Percentiles rank a stretch among this genome's conserved stretches.
These are phyloP conservation scores for Magnolia officinalis DNA, from an alignment of 164 flowering plant genomes.

Conservation along the genomic window DNA sequence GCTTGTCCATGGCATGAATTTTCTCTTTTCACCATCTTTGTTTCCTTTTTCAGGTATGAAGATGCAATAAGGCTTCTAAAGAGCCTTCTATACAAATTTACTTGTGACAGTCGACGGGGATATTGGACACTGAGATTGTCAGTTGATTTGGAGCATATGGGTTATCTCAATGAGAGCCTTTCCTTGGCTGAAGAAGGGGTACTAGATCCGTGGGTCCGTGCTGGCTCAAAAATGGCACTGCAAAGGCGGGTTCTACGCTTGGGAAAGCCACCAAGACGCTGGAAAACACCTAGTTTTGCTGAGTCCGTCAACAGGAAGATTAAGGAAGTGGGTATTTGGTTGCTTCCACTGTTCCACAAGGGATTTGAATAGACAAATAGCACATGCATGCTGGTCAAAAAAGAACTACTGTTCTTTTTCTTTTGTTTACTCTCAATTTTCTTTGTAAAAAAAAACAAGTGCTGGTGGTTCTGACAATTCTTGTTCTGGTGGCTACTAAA, in stretches of 20 bases:
- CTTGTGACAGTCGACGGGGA: constrained; percentile 77
- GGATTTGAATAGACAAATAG: too few species aligned
- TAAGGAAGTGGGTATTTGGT: constrained; percentile 50
- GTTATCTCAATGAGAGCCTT: constrained; percentile 68
- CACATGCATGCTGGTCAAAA: not conserved
- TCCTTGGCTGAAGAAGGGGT: constrained; percentile 78
- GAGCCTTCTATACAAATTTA: constrained; percentile 37
- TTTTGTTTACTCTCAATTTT: not conserved
- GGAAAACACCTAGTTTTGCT: constrained; percentile 77
- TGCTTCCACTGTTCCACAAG: not conserved
- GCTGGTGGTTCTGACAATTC: constrained; percentile 2
- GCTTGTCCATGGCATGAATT: not conserved
- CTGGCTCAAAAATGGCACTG: constrained; percentile 83
- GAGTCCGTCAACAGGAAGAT: constrained; percentile 61
- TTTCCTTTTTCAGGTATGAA: constrained; percentile 46
- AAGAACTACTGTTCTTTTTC: not conserved
- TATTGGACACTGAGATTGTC: constrained; percentile 89
- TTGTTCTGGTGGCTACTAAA: constrained; percentile 6
- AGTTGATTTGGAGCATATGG: constrained; percentile 77
- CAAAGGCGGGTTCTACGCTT: constrained; percentile 83
- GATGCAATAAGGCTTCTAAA: constrained; percentile 67
- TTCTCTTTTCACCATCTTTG: not conserved
- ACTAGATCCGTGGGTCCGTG: constrained; percentile 85
- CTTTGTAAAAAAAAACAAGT: not conserved
- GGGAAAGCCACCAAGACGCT: constrained; percentile 96